Evolutionary conservation across 1,284 basidiomycete genomes (phyloP).

Genomic region (Puccinia triticina): DNA sequence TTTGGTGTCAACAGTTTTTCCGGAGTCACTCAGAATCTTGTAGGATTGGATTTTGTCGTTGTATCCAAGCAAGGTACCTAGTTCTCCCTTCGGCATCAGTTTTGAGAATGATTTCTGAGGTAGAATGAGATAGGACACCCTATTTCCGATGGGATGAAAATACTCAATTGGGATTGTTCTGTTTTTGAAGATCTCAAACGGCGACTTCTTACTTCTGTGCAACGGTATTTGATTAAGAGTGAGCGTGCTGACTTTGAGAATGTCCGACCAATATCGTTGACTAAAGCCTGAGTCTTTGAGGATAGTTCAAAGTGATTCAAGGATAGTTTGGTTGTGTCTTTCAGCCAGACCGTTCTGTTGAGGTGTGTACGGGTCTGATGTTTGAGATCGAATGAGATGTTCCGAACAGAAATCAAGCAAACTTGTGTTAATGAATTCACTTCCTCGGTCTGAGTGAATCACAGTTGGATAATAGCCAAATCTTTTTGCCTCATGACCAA

Average conservation of each 20-base stretch:
- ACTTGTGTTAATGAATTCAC: not conserved
- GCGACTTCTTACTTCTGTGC: not conserved
- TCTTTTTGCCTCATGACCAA: not conserved
- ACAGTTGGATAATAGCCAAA: not conserved
- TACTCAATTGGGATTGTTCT: not conserved
- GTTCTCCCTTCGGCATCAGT: not conserved
- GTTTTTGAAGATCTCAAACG: not conserved
- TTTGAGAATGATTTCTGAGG: not conserved
- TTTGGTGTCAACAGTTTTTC: not conserved
- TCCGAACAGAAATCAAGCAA: not conserved
- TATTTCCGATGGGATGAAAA: not conserved
- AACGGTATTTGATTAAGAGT: not conserved
- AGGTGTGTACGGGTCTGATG: not conserved
- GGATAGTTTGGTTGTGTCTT: not conserved
- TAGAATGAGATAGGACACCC: not conserved
- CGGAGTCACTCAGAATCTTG: not conserved
- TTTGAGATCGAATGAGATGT: not conserved
- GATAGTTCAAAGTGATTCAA: not conserved
- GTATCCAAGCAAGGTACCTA: not conserved
- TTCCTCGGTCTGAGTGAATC: not conserved
- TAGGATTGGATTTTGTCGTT: not conserved
- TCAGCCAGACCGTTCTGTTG: not conserved
- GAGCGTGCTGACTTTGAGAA: too few species aligned
- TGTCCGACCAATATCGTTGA: too few species aligned
- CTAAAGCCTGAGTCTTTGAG: too few species aligned